Conservation (phyloP, 1,284 basidiomycete species). For the Ganoderma boninense region DNA sequence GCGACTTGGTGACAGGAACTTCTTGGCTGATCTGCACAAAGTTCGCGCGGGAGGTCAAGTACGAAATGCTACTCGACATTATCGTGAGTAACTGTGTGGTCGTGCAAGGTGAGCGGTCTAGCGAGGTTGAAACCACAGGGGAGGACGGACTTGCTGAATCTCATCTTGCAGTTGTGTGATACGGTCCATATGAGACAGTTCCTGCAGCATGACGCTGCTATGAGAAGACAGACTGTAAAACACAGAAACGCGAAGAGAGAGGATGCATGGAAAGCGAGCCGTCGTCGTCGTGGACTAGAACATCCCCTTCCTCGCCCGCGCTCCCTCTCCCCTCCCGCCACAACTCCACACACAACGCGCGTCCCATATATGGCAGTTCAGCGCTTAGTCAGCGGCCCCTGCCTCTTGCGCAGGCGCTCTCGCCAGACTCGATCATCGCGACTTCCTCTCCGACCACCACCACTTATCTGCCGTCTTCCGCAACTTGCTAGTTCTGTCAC, state of each 20-base stretch:
- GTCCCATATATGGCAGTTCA: not conserved
- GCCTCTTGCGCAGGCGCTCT: not conserved
- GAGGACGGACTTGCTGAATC: slow-evolving; percentile 73
- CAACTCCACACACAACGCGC: slow-evolving; percentile 17
- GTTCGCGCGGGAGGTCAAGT: slow-evolving; percentile 76
- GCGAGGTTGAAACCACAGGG: not conserved
- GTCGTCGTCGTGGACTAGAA: not conserved
- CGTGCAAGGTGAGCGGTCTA: not conserved
- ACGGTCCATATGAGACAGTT: slow-evolving; percentile 88
- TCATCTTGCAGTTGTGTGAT: slow-evolving; percentile 90
- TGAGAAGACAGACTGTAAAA: slow-evolving; percentile 17
- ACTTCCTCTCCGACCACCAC: slow-evolving; percentile 27
- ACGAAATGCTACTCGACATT: slow-evolving; percentile 80
- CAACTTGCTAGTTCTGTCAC: slow-evolving; percentile 1
- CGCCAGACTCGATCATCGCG: not conserved
- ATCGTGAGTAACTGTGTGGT: slow-evolving; percentile 73
- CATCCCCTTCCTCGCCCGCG: not conserved
- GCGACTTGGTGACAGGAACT: slow-evolving; percentile 78
- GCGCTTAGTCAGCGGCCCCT: slow-evolving; percentile 27
- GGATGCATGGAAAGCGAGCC: slow-evolving; percentile 23
- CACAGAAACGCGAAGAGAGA: slow-evolving; percentile 13
- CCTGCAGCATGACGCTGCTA: slow-evolving; percentile 81
- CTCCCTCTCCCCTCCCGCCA: not conserved
- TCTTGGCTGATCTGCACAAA: slow-evolving; percentile 78
- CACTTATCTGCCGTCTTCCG: not conserved